A percentile compares a stretch with the other conserved stretches of the same genome.
phyloP scores from a whole-genome alignment of 106 monocot genomes.

The Agapanthus africanus region DNA sequence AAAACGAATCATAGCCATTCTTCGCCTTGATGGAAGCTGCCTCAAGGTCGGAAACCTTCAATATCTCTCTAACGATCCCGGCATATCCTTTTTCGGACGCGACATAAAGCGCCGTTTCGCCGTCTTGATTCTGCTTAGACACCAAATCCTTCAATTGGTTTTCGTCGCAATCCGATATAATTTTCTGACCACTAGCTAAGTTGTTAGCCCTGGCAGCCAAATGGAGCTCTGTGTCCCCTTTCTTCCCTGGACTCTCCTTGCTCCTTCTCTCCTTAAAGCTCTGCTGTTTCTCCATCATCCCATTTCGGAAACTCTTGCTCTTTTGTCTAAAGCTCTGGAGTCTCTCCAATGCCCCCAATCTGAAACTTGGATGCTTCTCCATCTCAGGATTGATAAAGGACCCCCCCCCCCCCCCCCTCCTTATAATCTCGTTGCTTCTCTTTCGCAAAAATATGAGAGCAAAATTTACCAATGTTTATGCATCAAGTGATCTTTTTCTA shows the following conservation, averaged over 20 bases:
- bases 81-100: constrained; percentile 42
- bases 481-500: too few species aligned
- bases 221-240: constrained; percentile 18
- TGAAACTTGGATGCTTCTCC: constrained; percentile 38
- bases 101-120: constrained; percentile 47
- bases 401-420: too few species aligned
- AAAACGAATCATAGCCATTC: constrained; percentile 45
- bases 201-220: constrained; percentile 19
- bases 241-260: constrained; percentile 22
- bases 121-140: constrained; percentile 32
- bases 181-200: constrained; percentile 13
- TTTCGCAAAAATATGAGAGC: too few species aligned
- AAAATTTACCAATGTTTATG: too few species aligned
- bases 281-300: constrained; percentile 24
- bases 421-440: too few species aligned
- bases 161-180: constrained; percentile 19
- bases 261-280: constrained; percentile 26
- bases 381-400: constrained; percentile 3
- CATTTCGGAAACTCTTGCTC: constrained; percentile 21
- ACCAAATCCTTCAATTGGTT: constrained; percentile 27
- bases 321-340: constrained; percentile 33
- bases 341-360: constrained; percentile 28
- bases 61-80: constrained; percentile 28
- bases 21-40: constrained; percentile 43
- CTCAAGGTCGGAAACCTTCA: constrained; percentile 27